phyloP scores from a whole-genome alignment of 78 protist species.

The Acrasis kona region DNA sequence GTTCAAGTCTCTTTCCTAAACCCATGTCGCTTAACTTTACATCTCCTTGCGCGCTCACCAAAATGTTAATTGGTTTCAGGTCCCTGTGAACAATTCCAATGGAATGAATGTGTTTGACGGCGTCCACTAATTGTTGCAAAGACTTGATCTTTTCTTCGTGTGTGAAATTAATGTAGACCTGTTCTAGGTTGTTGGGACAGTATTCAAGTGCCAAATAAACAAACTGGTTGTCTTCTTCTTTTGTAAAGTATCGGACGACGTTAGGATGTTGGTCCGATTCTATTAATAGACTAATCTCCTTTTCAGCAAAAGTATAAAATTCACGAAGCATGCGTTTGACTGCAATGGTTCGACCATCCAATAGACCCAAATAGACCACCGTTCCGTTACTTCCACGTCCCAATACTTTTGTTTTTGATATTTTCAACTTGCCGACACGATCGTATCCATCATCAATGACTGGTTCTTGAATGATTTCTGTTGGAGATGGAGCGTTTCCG shows the following conservation, averaged over 20 bases:
- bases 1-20: conserved; percentile 27
- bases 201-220: conserved; percentile 11
- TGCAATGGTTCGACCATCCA: conserved; percentile 64
- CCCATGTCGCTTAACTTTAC: conserved; percentile 40
- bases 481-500: not conserved
- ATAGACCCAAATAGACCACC: conserved; percentile 48
- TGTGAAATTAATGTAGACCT: not conserved
- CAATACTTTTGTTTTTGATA: conserved; percentile 4
- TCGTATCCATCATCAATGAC: not conserved
- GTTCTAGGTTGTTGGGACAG: not conserved
- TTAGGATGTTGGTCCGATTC: conserved; percentile 49
- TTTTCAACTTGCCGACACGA: not conserved
- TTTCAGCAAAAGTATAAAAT: conserved; percentile 47
- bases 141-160: not conserved
- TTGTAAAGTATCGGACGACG: conserved; percentile 61
- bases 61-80: conserved; percentile 41
- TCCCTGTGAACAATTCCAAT: conserved; percentile 36
- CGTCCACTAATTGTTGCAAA: conserved; percentile 10
- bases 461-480: not conserved
- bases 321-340: conserved; percentile 58
- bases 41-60: conserved; percentile 4
- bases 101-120: conserved; percentile 31
- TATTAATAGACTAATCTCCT: conserved; percentile 53
- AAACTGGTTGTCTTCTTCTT: conserved; percentile 51
- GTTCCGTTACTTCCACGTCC: conserved; percentile 78